Base-by-base conservation (phyloP, 2,329 filamentous ascomycete species). In the Exophiala bonariae region DNA sequence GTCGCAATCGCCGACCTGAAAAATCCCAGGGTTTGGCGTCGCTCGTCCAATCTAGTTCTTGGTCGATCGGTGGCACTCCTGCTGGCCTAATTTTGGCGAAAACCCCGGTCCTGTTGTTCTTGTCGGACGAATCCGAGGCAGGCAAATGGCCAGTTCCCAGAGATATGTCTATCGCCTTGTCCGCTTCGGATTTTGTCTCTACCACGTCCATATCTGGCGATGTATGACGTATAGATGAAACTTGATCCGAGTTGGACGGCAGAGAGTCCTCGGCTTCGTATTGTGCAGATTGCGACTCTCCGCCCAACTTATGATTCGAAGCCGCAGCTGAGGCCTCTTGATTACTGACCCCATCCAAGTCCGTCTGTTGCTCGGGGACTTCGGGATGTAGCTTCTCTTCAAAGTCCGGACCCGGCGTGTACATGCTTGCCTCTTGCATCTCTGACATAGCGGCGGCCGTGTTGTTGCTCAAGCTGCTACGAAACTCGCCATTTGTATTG, bases 1-100 rank as follows among this genome's bases (percentile, higher is more conserved):
- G 86, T 47, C 87, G 78, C 16, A 58, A 43, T 18, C 50, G 54
- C 26, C 44, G 46, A n/a, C 47, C 38, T 4, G 55, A 54, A 20
- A 59, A 58, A 20, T 57, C 54, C 54, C 50, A 58, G n/a, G 45
- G 39, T 19, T 44, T 44, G 10, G 33, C 22, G 7, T 51, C 26
- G 20, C 30, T 46, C n/a, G 50, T 39, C 44, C 55, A 54, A 20
- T 55, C 50, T 7, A 58, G 41, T 33, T 54, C 40, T 37, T 53
- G 49, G 37, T 58, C 57, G 11, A 55, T 55, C 22, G 45, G 32
- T 6, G 56, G 41, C 17, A 52, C 28, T 14, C 53, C 55, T 16
- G 23, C 11, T 11, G 50, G 18, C 14, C 18, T 40, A 23, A 28
- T 6, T 11, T 26, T 26, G 23, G 23, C 6, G 23, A 20, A 17